phyloP scores from a whole-genome alignment of 768 basidiomycete species.

The Xerocomellus chrysenteron region DNA sequence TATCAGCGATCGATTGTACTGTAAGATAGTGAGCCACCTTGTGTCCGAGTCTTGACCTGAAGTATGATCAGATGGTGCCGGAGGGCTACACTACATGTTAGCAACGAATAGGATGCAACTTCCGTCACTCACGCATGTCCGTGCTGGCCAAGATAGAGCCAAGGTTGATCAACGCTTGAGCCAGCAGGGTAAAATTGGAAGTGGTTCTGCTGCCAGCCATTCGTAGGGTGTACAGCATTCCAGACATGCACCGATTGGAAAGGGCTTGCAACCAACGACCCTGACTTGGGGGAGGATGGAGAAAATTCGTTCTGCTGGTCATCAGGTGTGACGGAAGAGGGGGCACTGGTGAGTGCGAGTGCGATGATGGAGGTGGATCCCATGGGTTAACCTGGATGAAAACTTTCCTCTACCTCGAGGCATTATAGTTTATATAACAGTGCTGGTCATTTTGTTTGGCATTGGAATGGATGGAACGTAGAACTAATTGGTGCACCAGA shows the following conservation, averaged over 20 bases:
- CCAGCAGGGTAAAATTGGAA: not conserved
- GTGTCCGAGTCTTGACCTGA: not conserved
- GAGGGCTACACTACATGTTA: not conserved
- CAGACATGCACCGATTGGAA: too few relatives aligned
- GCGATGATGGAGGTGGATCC: not conserved
- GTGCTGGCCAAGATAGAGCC: not conserved
- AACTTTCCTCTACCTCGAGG: not conserved
- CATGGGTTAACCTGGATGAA: not conserved
- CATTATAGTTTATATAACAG: not conserved
- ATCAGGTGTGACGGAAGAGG: not conserved
- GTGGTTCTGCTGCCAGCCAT: not conserved
- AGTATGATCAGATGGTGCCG: not conserved
- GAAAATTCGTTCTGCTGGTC: too few relatives aligned
- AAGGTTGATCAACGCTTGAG: too few relatives aligned
- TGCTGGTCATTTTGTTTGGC: too few relatives aligned
- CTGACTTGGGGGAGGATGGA: not conserved
- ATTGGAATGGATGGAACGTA: too few relatives aligned
- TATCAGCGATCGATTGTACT: not conserved
- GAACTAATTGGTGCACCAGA: too few relatives aligned
- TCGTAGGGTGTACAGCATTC: not conserved
- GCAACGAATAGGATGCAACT: not conserved
- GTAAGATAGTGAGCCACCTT: not conserved
- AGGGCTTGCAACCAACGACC: not conserved
- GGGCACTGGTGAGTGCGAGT: not conserved
- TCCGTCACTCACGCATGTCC: not conserved